Base-by-base conservation (phyloP, 1,284 basidiomycete species). In the Golubevia pallescens region DNA sequence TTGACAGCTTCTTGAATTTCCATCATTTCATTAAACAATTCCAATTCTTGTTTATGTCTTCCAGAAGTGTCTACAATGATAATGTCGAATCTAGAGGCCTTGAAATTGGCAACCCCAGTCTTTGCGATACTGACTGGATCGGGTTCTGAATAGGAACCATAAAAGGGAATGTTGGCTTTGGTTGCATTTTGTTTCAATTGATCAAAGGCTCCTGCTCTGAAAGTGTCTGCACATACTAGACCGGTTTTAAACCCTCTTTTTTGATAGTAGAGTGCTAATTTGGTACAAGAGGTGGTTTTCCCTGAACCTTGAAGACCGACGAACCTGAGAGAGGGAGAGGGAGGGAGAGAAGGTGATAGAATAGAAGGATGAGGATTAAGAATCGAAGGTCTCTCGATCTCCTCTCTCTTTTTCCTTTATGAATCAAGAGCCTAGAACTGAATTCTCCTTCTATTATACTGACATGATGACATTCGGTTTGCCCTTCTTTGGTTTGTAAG, bases 51-150 rank as follows among this genome's bases (percentile, higher is more conserved):
- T 86, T 95, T 95, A 86, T 99, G 97, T 71, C 97, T 89, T 65
- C 97, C 97, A 28, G 93, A 95, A 0, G 97, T 99, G 86, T 99
- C 97, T 66, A 99, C 97, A 73, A 99, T 97, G 83, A 99, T 97
- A 57, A 99, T 93, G 73, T 99, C 97, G 83, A 99, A 99, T 34
- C 94, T 89, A 86, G 97, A 95, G 87, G 96, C 94, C 87, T 96
- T 94, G 89, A 99, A 99, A 86, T 97, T 97, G 16, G 91, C 88
- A 3, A 98, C 97, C 87, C 97, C 97, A 77, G 95, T 91, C 1
- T 92, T 91, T 5, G 97, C 95, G 80, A 97, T 98, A 1, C 91
- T 89, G 8, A 99, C 97, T 0, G 97, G 97, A 86, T 99, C 96
- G 19, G 95, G 97, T 87, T 99, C 97, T 42, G 97, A 98, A 87